Percentiles rank a stretch among this genome's conserved stretches.
Evolutionary conservation across 768 basidiomycete species (phyloP).

Genomic region (Pleurotus sapidus): DNA sequence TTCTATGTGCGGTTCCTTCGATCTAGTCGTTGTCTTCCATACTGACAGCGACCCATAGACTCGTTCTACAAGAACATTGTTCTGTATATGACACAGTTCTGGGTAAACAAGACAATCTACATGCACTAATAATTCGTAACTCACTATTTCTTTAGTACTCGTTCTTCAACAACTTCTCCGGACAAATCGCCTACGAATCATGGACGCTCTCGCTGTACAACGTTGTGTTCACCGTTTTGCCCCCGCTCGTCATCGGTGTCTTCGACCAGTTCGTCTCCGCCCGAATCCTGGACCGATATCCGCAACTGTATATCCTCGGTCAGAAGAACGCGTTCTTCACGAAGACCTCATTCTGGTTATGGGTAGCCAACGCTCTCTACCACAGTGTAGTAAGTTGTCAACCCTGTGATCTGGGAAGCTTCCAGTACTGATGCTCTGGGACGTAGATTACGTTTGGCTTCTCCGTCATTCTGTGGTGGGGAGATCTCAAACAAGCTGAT

Average conservation of each 20-base stretch:
- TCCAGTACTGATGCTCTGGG: slow-evolving; percentile 4
- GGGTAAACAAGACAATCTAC: slow-evolving; percentile 53
- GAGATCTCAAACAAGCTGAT: slow-evolving; percentile 76
- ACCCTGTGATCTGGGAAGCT: background rate
- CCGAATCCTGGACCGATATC: slow-evolving; percentile 93
- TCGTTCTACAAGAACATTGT: slow-evolving; percentile 99
- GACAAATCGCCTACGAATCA: slow-evolving; percentile 97
- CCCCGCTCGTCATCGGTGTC: slow-evolving; percentile 95
- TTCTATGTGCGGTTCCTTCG: slow-evolving; percentile 69
- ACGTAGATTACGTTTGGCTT: slow-evolving; percentile 81
- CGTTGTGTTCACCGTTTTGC: slow-evolving; percentile 92
- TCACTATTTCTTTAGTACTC: slow-evolving; percentile 64
- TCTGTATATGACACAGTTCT: slow-evolving; percentile 98
- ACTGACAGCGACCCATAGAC: slow-evolving; percentile 42
- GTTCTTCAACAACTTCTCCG: slow-evolving; percentile 99
- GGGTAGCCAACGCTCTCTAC: slow-evolving; percentile 86
- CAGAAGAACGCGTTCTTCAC: slow-evolving; percentile 95
- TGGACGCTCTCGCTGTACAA: slow-evolving; percentile 99
- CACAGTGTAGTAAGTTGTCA: slow-evolving; percentile 71
- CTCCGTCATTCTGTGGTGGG: slow-evolving; percentile 90
- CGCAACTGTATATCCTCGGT: slow-evolving; percentile 92
- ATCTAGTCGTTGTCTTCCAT: background rate
- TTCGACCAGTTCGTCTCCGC: slow-evolving; percentile 99
- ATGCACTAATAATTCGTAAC: background rate
- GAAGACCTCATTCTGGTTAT: slow-evolving; percentile 88